Conservation (phyloP, 129 eudicot genomes). For the Flaveria linearis region DNA sequence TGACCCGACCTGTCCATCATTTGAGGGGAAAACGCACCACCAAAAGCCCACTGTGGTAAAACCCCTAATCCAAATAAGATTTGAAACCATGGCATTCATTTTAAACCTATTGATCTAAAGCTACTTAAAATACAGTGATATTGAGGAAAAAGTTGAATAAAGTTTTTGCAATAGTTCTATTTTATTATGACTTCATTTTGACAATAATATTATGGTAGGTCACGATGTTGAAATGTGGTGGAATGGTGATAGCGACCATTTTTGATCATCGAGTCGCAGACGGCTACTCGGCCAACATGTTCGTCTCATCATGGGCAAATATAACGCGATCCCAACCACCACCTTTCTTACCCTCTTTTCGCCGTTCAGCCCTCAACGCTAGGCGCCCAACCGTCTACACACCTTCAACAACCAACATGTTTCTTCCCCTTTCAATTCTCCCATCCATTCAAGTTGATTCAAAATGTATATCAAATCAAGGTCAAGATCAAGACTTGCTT, state of each 20-base stretch:
- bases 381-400: slow-evolving; percentile 45
- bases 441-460: slow-evolving; percentile 11
- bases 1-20: too few species aligned
- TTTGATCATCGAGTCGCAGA: slow-evolving; percentile 64
- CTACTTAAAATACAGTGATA: too few species aligned
- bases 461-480: neutral
- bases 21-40: too few species aligned
- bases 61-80: too few species aligned
- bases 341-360: slow-evolving; percentile 46
- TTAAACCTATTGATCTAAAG: too few species aligned
- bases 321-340: slow-evolving; percentile 39
- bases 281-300: slow-evolving; percentile 67
- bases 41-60: too few species aligned
- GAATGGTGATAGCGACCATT: slow-evolving; percentile 50
- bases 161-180: too few species aligned
- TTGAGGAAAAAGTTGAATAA: too few species aligned
- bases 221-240: slow-evolving; percentile 54
- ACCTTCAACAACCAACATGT: neutral
- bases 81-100: too few species aligned
- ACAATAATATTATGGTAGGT: slow-evolving; percentile 33
- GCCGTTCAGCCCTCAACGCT: slow-evolving; percentile 54
- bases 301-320: slow-evolving; percentile 58
- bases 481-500: slow-evolving; percentile 26
- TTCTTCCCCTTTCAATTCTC: slow-evolving; percentile 13
- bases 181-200: too few species aligned